A percentile compares a stretch with the other conserved stretches of the same genome.
phyloP scores from a whole-genome alignment of 2,329 filamentous ascomycete genomes.

The Pestalotiopsis sp. region DNA sequence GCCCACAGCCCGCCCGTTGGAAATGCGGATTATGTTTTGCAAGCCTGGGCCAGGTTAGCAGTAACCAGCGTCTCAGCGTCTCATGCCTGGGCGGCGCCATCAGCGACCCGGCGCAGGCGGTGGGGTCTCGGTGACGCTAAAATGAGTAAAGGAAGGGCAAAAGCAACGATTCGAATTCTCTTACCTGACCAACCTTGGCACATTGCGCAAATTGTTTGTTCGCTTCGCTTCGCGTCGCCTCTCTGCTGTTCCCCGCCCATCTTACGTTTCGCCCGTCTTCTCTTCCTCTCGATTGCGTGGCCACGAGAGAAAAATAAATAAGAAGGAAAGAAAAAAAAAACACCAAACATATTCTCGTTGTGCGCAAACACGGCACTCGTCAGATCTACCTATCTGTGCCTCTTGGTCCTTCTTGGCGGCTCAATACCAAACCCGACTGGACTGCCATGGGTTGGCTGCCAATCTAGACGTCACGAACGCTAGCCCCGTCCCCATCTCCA shows the following conservation, averaged over 20 bases:
- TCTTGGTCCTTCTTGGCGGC: neutral
- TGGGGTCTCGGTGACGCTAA: neutral
- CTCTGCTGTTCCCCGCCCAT: neutral
- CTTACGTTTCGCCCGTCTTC: neutral
- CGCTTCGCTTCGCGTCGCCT: neutral
- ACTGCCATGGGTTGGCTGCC: neutral
- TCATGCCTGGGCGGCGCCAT: neutral
- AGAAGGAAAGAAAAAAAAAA: no score
- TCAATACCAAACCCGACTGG: neutral
- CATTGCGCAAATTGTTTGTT: neutral
- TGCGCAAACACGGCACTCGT: neutral
- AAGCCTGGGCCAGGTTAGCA: neutral
- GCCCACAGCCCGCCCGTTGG: neutral
- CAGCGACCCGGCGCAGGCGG: neutral
- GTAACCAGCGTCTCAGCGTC: neutral
- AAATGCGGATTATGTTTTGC: neutral
- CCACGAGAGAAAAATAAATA: no score
- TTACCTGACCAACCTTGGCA: neutral
- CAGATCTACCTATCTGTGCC: neutral
- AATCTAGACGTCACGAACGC: neutral
- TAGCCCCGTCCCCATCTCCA: neutral
- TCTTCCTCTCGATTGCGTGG: no score
- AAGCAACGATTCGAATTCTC: neutral
- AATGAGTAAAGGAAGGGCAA: neutral
- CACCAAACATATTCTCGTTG: no score